Evolutionary conservation across 1,284 basidiomycete species (phyloP).

Genomic region (Cutaneotrichosporon mucoides): DNA sequence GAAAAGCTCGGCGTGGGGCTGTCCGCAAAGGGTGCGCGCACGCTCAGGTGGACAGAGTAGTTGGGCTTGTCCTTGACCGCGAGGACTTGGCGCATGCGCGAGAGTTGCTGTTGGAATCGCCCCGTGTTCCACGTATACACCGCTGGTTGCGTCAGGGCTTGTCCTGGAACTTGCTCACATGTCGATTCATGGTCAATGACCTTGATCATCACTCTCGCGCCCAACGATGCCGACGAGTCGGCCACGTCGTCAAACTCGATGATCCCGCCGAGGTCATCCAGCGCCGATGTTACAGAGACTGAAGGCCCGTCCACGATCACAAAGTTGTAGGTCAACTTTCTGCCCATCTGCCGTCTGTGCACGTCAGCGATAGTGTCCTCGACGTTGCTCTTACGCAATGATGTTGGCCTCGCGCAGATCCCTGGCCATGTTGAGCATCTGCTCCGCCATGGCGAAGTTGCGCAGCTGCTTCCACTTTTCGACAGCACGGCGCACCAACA

Average conservation of each 20-base stretch:
- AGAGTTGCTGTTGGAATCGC: conserved; percentile 79
- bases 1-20: conserved; percentile 77
- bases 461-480: conserved; percentile 79
- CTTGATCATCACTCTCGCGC: conserved; percentile 84
- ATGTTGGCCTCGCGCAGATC: conserved; percentile 91
- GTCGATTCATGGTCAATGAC: conserved; percentile 81
- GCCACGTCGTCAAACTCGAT: conserved; percentile 91
- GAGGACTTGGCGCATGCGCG: conserved; percentile 89
- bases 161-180: conserved; percentile 26
- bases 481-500: conserved; percentile 72
- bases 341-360: conserved; percentile 71
- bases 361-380: conserved; percentile 16
- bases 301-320: conserved; percentile 67
- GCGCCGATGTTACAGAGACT: conserved; percentile 63
- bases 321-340: conserved; percentile 87
- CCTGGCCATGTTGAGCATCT: conserved; percentile 77
- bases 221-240: conserved; percentile 66
- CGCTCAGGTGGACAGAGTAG: conserved; percentile 87
- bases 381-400: conserved; percentile 61
- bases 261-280: conserved; percentile 80
- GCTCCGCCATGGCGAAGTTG: conserved; percentile 87
- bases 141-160: conserved; percentile 49
- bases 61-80: conserved; percentile 89
- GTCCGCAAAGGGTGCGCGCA: conserved; percentile 89
- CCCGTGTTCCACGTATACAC: conserved; percentile 89